These are phyloP conservation scores for Diospyros kaki DNA, from an alignment of 148 eudicot genomes.

Conservation along the genomic window DNA sequence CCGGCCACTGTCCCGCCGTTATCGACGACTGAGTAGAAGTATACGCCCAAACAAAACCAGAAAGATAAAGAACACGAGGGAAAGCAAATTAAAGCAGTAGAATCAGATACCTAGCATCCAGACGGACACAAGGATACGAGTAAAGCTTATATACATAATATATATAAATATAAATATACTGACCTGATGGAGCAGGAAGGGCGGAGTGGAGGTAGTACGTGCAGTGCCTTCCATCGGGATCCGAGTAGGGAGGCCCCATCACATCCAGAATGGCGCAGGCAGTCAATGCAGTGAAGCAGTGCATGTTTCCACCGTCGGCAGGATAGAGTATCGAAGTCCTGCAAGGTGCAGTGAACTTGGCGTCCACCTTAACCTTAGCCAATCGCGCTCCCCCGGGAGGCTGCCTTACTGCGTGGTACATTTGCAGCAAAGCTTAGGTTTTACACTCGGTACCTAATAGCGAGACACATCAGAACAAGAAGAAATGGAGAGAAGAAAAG, in stretches of 20 bases:
- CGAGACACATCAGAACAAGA: too few relatives aligned
- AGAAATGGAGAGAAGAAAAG: not conserved
- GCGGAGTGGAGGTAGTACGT: slow-evolving; percentile 65
- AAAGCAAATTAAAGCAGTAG: too few relatives aligned
- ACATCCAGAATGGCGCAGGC: slow-evolving; percentile 88
- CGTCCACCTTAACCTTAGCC: slow-evolving; percentile 65
- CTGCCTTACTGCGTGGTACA: not conserved
- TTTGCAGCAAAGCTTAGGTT: not conserved
- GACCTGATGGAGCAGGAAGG: slow-evolving; percentile 55
- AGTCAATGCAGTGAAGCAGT: slow-evolving; percentile 74
- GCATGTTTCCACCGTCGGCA: slow-evolving; percentile 85
- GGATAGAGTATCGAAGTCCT: slow-evolving; percentile 71
- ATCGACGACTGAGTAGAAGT: slow-evolving; percentile 21
- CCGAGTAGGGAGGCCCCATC: slow-evolving; percentile 80
- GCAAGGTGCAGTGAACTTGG: slow-evolving; percentile 68
- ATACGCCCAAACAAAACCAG: too few relatives aligned
- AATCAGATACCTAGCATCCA: too few relatives aligned
- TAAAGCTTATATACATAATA: too few relatives aligned
- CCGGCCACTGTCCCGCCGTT: slow-evolving; percentile 37
- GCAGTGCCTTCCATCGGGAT: slow-evolving; percentile 84
- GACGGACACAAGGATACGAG: too few relatives aligned
- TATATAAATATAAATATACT: too few relatives aligned
- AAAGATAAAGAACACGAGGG: too few relatives aligned
- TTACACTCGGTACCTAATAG: too few relatives aligned
- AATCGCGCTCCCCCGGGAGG: slow-evolving; percentile 29